phyloP scores from a whole-genome alignment of 108 stramenopile species.

The Craspedostauros australis region DNA sequence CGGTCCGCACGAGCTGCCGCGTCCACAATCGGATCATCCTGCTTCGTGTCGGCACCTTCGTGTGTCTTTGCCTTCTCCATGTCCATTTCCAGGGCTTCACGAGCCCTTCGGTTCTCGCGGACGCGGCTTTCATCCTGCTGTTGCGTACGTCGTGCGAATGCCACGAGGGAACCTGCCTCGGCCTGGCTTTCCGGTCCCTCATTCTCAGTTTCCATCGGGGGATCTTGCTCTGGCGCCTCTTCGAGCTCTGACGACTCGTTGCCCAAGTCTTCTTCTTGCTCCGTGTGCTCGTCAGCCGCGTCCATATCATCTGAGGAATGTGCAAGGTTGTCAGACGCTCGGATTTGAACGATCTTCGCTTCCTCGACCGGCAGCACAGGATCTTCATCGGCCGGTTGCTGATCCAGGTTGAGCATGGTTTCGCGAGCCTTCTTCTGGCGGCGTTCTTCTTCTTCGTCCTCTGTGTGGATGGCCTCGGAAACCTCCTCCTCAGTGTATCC shows the following conservation, averaged over 20 bases:
- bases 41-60: too few relatives aligned
- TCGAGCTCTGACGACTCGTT: slow-evolving; percentile 34
- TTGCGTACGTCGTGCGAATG: too few relatives aligned
- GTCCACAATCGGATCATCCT: too few relatives aligned
- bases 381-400: not conserved
- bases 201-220: too few relatives aligned
- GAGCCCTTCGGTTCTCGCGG: too few relatives aligned
- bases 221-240: slow-evolving; percentile 4
- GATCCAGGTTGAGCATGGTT: not conserved
- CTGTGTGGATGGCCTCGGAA: slow-evolving; percentile 36
- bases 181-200: too few relatives aligned
- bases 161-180: too few relatives aligned
- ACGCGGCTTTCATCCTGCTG: too few relatives aligned
- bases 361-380: not conserved
- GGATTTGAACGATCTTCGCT: too few relatives aligned
- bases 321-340: not conserved
- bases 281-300: slow-evolving; percentile 35
- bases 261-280: slow-evolving; percentile 30
- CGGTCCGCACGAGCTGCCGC: too few relatives aligned
- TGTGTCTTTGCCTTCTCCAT: too few relatives aligned
- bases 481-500: slow-evolving; percentile 36
- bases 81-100: too few relatives aligned
- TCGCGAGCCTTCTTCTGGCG: not conserved
- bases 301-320: slow-evolving; percentile 36
- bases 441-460: slow-evolving; percentile 29